A percentile compares a stretch with the other conserved stretches of the same genome.
phyloP scores from a whole-genome alignment of 2,329 filamentous ascomycete species.

The Aureobasidium zeae region DNA sequence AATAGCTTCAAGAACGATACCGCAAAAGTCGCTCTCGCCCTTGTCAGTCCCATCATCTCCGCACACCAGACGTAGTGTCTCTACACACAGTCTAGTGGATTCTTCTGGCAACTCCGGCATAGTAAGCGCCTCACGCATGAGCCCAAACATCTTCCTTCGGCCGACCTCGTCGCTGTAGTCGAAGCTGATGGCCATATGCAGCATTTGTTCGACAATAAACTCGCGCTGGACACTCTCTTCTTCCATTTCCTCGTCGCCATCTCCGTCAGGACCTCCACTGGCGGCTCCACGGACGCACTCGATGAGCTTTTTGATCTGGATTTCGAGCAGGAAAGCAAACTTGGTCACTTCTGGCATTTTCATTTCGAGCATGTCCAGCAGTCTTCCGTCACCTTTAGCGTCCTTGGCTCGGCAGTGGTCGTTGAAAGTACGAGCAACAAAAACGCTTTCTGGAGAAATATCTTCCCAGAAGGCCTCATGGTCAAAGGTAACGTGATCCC shows the following conservation, averaged over 20 bases:
- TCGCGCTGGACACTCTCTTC: slow-evolving; percentile 84
- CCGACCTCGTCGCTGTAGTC: slow-evolving; percentile 98
- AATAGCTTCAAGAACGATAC: slow-evolving; percentile 81
- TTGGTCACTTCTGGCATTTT: slow-evolving; percentile 93
- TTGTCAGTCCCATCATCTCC: slow-evolving; percentile 59
- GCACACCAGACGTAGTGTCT: slow-evolving; percentile 74
- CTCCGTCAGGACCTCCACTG: slow-evolving; percentile 36
- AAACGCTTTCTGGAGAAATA: slow-evolving; percentile 74
- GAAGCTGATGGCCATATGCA: slow-evolving; percentile 82
- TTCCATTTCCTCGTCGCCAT: slow-evolving; percentile 56
- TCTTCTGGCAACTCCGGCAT: slow-evolving; percentile 85
- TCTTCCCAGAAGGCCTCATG: slow-evolving; percentile 68
- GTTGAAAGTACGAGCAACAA: slow-evolving; percentile 87
- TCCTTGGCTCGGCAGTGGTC: slow-evolving; percentile 62
- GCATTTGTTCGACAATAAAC: slow-evolving; percentile 89
- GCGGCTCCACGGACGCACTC: slow-evolving; percentile 51
- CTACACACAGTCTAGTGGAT: slow-evolving; percentile 76
- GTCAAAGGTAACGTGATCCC: slow-evolving; percentile 61
- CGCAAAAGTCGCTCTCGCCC: slow-evolving; percentile 75
- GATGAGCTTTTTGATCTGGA: slow-evolving; percentile 62
- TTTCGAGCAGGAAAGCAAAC: slow-evolving; percentile 76
- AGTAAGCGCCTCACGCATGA: slow-evolving; percentile 76
- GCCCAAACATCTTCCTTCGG: slow-evolving; percentile 86
- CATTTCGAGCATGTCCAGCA: slow-evolving; percentile 71
- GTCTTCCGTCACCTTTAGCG: slow-evolving; percentile 52